Evolutionary conservation across 2,329 filamentous ascomycete species (phyloP).

Genomic region (Nakataea oryzae): DNA sequence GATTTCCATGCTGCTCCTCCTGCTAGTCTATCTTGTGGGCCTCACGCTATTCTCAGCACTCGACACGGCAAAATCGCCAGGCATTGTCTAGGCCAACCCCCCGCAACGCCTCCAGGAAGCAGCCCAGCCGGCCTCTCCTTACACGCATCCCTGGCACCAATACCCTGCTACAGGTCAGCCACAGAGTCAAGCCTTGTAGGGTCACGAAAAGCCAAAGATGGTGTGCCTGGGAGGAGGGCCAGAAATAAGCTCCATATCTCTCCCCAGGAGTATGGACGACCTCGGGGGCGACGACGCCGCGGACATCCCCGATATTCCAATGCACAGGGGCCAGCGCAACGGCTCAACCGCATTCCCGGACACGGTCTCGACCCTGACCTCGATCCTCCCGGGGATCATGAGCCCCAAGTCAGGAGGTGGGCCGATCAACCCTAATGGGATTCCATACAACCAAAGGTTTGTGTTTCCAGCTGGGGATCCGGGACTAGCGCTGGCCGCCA

Average conservation of each 20-base stretch:
- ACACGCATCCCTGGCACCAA: background rate
- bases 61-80: background rate
- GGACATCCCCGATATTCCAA: conserved; percentile 4
- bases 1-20: background rate
- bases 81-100: too few relatives aligned
- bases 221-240: background rate
- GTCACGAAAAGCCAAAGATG: background rate
- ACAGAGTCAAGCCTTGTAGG: background rate
- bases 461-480: background rate
- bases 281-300: conserved; percentile 2
- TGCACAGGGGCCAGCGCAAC: background rate
- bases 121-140: background rate
- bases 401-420: background rate
- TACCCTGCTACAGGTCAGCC: background rate
- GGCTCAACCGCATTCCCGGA: background rate
- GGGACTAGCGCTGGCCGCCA: background rate
- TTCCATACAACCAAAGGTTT: background rate
- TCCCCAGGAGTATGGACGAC: conserved; percentile 5
- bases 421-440: background rate
- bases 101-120: too few relatives aligned
- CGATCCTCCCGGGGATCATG: conserved; percentile 2
- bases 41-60: background rate
- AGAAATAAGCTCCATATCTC: conserved; percentile 3
- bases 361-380: background rate
- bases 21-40: background rate